Evolutionary conservation across 148 eudicot species (phyloP), one percentile per base, ranked within the genome.

Genomic region (Arbutus unedo): DNA sequence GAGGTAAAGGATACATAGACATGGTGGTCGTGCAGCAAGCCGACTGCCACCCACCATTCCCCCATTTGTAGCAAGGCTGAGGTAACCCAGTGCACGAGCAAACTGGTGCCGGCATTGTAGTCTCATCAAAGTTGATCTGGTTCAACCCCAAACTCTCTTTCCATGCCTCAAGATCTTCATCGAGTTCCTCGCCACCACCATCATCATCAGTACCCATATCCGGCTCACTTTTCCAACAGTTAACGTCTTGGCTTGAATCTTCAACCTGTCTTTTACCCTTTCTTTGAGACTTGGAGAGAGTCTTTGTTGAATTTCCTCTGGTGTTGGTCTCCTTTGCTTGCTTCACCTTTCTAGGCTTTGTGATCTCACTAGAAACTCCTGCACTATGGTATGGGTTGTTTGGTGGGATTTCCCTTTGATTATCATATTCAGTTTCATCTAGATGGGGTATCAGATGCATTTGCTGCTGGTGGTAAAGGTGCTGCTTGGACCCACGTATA

Each of bases 41-140:
- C 0, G 90, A 88, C 59, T 88, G 90, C 90, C 90, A 88, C 31
- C 90, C 90, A 9, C 90, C 90, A 54, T 79, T 88, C n/a, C 90
- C 90, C 90, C 90, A 88, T 83, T 82, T 86, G 13, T 88, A 88
- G 87, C 90, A 88, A 2, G 90, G 90, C 67, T 88, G 90, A 19
- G 90, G 90, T 48, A 81, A 77, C 8, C 90, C 90, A 4, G 90
- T 88, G 81, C 90, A 88, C 23, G 90, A 68, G 81, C 90, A 88
- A 41, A 88, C 89, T 0, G 90, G 90, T 15, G 83, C 85, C 0
- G 88, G 88, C 90, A 88, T 88, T 59, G 88, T 81, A 18, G 88
- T 79, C 45, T 88, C 89, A 8, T 88, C 90, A 51, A 86, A 88
- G 47, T 80, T 82, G 4, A 88, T 78, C 53, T 88, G 88, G 83